Evolutionary conservation across 2,329 filamentous ascomycete genomes (phyloP), one percentile per base, ranked within the genome.

Genomic region (Trichoderma sp.): DNA sequence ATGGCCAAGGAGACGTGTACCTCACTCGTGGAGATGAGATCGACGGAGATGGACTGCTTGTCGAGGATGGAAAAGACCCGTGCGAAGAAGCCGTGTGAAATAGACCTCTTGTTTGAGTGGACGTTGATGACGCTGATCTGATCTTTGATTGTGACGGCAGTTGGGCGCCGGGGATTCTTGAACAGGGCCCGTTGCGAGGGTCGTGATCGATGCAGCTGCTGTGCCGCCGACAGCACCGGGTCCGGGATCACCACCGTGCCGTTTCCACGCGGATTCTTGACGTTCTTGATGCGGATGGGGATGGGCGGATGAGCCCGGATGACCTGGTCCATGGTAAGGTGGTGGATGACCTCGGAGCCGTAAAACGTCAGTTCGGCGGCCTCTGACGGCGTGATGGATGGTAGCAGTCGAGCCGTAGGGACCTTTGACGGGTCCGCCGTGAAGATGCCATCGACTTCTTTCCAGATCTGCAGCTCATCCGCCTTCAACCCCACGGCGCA

Each of bases 1-100:
- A 99, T 89, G 9, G 96, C 95, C 89, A 99, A 94, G 64, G 94
- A 97, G 27, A 99, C 94, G 77, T 99, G 95, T 13, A 98, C 95
- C 82, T 99, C 95, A 70, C 90, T 94, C 3, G 93, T 97, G 56
- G 94, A 97, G 77, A 99, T 98, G 71, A 99, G 87, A 78, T 99
- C 95, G 57, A 99, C 95, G 0, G 92, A 96, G 68, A 99, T 87
- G 72, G 90, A 88, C 83, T 93, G 90, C 74, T 88, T 89, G 80
- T 98, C 92, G 52, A 99, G 86, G 68, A 97, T 95, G 69, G 89
- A 90, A 78, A 99, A 99, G 19, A 99, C 95, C 70, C 90, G 90
- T 59, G 94, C 94, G 75, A 99, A 91, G 81, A 99, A 99, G 52
- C 94, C 94, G 78, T 98, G 95, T 0, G 94, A 96, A 71, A 97